These are phyloP conservation scores for Teratosphaeria zuluensis DNA, from an alignment of 2,329 filamentous ascomycete species.

Conservation along the genomic window DNA sequence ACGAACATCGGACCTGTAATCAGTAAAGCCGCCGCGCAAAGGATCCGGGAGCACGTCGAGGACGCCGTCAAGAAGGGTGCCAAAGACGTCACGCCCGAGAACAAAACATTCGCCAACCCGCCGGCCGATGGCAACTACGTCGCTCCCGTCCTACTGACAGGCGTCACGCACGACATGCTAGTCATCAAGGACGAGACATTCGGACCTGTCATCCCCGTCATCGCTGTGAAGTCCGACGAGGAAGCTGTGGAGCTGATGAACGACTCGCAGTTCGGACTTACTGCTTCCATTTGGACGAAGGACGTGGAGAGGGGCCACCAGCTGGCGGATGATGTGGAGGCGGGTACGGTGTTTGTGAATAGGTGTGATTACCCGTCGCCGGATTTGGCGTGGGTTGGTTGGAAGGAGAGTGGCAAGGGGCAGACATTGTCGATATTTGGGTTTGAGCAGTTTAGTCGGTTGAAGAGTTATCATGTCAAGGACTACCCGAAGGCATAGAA, in stretches of 20 bases:
- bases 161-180: conserved; percentile 71
- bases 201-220: conserved; percentile 81
- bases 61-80: conserved; percentile 79
- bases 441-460: conserved; percentile 90
- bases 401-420: conserved; percentile 93
- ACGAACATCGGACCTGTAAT: conserved; percentile 86
- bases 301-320: conserved; percentile 66
- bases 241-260: conserved; percentile 86
- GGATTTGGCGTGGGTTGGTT: conserved; percentile 58
- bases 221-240: conserved; percentile 71
- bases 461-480: conserved; percentile 94
- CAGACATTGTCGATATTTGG: conserved; percentile 82
- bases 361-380: conserved; percentile 85
- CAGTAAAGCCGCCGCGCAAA: conserved; percentile 65
- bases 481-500: conserved; percentile 43
- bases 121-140: conserved; percentile 81
- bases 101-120: conserved; percentile 62
- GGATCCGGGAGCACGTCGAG: conserved; percentile 68
- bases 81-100: conserved; percentile 72
- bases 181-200: conserved; percentile 95
- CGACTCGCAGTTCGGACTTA: conserved; percentile 86
- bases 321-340: conserved; percentile 72
- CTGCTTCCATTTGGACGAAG: conserved; percentile 96
- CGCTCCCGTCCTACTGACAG: conserved; percentile 69
- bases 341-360: conserved; percentile 94